Base-by-base conservation (phyloP, 2,329 filamentous ascomycete genomes). In the Ilyonectria sp. region DNA sequence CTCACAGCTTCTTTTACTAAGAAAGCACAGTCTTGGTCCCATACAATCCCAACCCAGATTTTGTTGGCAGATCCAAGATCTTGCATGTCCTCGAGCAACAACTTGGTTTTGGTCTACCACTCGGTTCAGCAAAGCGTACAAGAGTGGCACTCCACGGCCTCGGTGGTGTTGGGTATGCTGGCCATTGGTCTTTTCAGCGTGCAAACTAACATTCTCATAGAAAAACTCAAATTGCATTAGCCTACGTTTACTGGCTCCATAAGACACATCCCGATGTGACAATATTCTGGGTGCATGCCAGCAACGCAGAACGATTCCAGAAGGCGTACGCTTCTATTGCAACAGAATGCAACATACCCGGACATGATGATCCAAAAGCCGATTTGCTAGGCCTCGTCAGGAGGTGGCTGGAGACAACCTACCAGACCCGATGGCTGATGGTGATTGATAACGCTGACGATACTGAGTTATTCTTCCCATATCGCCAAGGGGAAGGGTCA, bases 261-360 rank as follows among this genome's bases (percentile, higher is more conserved):
- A 63, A 69, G 0, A 6, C 50, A 8, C 50, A 11, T 4, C 58
- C 69, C 0, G 35, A 69, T 8, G 53, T 26, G 0, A 79, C 77
- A 19, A 67, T 79, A 1, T 81, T 82, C 50, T 82, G 79, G 80
- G 67, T 82, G 1, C 77, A 81, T 63, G 79, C 77, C 0, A 72
- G 67, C 3, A 80, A 69, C 3, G 40, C 57, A 0, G 76, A 75
- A 1, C 75, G 79, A 0, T 74, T 82, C n/a, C 71, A 78, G 10
- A 71, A 82, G 50, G 71, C 73, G 0, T 82, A 79, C n/a, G 21
- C 65, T 33, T 53, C 46, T 0, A 82, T 83, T 15, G 80, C 80
- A 1, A 65, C 77, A 13, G n/a, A 64, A 2, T 73, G 76, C 35
- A 71, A 74, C 1, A 71, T 83, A 0, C 54, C 69, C 1, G 75